phyloP scores from a whole-genome alignment of 1,284 basidiomycete species.

The Athelia psychrophila region DNA sequence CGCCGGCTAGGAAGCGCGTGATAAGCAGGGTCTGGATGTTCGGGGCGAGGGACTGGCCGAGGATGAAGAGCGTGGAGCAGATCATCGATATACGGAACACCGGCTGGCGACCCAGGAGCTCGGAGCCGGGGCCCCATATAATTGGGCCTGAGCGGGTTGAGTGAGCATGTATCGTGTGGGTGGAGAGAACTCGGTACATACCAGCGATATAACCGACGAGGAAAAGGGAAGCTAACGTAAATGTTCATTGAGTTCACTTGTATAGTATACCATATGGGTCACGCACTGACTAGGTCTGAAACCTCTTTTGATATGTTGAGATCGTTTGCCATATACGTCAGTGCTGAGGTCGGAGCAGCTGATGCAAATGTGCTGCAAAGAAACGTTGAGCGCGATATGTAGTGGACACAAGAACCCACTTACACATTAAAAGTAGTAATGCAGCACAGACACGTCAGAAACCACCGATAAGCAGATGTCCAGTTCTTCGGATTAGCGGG shows the following conservation, averaged over 20 bases:
- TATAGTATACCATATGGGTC: background rate
- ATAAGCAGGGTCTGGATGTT: conserved; percentile 65
- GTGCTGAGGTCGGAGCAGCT: conserved; percentile 51
- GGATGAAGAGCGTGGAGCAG: conserved; percentile 54
- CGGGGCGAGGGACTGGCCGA: conserved; percentile 62
- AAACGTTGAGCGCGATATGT: conserved; percentile 5
- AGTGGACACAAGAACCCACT: background rate
- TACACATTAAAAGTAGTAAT: conserved; percentile 30
- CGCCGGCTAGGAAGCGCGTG: conserved; percentile 64
- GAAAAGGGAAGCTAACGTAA: conserved; percentile 39
- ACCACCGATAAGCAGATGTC: conserved; percentile 30
- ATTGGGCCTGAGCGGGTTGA: conserved; percentile 27
- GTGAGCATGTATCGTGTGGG: conserved; percentile 23
- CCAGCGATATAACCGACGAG: conserved; percentile 60
- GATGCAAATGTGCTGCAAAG: conserved; percentile 53
- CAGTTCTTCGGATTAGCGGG: conserved; percentile 43
- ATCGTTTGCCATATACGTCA: conserved; percentile 30
- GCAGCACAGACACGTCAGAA: conserved; percentile 15
- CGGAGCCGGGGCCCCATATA: conserved; percentile 53
- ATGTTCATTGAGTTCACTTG: background rate
- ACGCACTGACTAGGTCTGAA: conserved; percentile 41
- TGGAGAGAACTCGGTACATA: conserved; percentile 24
- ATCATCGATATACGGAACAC: conserved; percentile 50
- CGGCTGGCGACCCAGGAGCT: conserved; percentile 59
- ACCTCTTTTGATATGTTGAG: conserved; percentile 44